Evolutionary conservation across 2,329 filamentous ascomycete genomes (phyloP).

Genomic region (Sporothrix curviconia): DNA sequence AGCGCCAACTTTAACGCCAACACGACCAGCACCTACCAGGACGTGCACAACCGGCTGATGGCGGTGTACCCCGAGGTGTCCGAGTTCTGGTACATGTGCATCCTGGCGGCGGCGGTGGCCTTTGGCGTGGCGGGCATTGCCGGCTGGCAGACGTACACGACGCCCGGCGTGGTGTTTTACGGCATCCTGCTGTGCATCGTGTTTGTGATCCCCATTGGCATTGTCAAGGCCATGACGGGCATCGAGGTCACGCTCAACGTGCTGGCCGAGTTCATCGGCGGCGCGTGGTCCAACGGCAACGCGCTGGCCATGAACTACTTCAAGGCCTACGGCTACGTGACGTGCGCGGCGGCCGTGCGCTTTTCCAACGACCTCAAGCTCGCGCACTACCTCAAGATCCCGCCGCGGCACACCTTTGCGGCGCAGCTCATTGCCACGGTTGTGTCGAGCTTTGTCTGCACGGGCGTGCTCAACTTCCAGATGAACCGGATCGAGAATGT

Average conservation of each 20-base stretch:
- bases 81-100: conserved; percentile 47
- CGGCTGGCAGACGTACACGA: conserved; percentile 45
- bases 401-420: conserved; percentile 31
- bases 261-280: conserved; percentile 47
- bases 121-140: conserved; percentile 42
- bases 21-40: conserved; percentile 19
- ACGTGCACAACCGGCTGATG: conserved; percentile 44
- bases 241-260: conserved; percentile 47
- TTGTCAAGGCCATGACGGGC: conserved; percentile 48
- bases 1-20: not conserved
- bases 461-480: conserved; percentile 32
- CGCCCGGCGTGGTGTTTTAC: conserved; percentile 45
- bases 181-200: conserved; percentile 43
- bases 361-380: conserved; percentile 26
- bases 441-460: conserved; percentile 29
- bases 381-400: conserved; percentile 28
- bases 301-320: conserved; percentile 49
- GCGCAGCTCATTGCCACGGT: conserved; percentile 33
- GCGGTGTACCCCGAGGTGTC: conserved; percentile 41
- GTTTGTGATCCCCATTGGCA: conserved; percentile 46
- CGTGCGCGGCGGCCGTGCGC: conserved; percentile 20
- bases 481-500: conserved; percentile 30
- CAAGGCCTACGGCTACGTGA: conserved; percentile 30
- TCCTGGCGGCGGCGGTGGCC: conserved; percentile 37
- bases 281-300: conserved; percentile 44